phyloP scores from a whole-genome alignment of 495 filamentous ascomycete species.

The Neurospora sp. region DNA sequence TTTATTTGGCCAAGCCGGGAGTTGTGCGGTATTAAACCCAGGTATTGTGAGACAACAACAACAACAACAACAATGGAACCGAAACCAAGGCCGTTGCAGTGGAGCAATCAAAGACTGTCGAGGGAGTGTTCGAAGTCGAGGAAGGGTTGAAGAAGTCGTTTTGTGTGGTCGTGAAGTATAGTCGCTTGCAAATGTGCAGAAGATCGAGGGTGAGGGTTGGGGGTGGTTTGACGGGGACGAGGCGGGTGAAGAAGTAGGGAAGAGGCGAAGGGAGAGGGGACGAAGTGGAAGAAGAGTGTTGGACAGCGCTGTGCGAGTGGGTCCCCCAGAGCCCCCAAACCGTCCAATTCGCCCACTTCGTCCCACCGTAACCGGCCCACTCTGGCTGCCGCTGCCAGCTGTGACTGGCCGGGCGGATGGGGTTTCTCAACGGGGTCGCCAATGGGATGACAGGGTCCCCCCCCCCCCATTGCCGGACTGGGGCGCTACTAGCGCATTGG shows the following conservation, averaged over 20 bases:
- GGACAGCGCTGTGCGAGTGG: conserved; percentile 16
- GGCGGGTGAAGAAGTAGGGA: conserved; percentile 20
- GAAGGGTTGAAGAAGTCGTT: neutral
- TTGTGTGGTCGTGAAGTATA: neutral
- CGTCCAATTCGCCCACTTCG: neutral
- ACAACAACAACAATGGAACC: conserved; percentile 23
- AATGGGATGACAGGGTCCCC: neutral
- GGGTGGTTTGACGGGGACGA: conserved; percentile 18
- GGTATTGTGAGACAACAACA: conserved; percentile 18
- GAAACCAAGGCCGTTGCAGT: conserved; percentile 5
- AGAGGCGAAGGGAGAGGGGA: conserved; percentile 25
- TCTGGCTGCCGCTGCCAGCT: neutral
- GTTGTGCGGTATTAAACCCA: conserved; percentile 14
- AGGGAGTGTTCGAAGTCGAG: neutral
- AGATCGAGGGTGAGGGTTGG: neutral
- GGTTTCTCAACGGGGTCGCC: neutral
- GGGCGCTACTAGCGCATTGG: conserved; percentile 26
- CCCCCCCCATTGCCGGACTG: conserved; percentile 3
- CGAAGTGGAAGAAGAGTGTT: conserved; percentile 16
- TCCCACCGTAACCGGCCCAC: neutral
- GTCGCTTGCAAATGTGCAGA: neutral
- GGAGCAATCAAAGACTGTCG: neutral
- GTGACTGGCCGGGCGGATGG: neutral
- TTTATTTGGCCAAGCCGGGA: conserved; percentile 12
- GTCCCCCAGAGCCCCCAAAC: neutral